Evolutionary conservation across 1,139 yeast species (phyloP), one percentile per base, ranked within the genome.

Genomic region (Scheffersomyces segobiensis): DNA sequence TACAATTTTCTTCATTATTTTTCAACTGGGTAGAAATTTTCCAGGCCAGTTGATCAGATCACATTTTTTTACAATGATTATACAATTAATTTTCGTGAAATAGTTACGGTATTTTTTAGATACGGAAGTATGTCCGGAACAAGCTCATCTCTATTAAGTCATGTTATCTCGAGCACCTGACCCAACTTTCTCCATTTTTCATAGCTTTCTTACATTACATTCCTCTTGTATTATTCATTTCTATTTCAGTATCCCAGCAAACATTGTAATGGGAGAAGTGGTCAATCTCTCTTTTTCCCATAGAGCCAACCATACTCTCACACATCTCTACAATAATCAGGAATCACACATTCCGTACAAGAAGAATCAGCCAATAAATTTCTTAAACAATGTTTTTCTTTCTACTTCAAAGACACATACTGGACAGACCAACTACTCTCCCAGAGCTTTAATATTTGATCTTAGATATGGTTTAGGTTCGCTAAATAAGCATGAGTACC

Each of bases 261-360:
- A 32, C 42, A 7, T 48, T 48, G 18, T 17, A 10, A 89, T 90
- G 96, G 86, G 82, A 59, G 97, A 93, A 67, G 77, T 91, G 0
- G 74, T 93, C 18, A 89, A 85, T 21, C 61, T 93, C 0, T 87
- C 97, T 3, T 78, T 86, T 8, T 91, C 97, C 0, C 92, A 88
- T 17, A 70, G 79, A 49, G 83, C 97, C 0, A 91, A 91, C 66
- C 95, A 90, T 70, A 72, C 91, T 14, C 72, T 83, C 3, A 84
- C 97, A 0, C 97, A 91, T 66, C 87, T 91, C 66, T 91, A 87
- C 77, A 93, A 95, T 67, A 75, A 85, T 18, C 97, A 92, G 70
- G 96, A 91, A 61, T 76, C 85, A 14, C 87, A 85, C 64, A 80
- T 88, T 57, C 87, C 87, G n/a, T 85, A 85, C 71, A 67, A 65